Percentiles rank a stretch among this genome's conserved stretches.
Conservation (phyloP, 208 protist species). For the Zelonia costaricensis region DNA sequence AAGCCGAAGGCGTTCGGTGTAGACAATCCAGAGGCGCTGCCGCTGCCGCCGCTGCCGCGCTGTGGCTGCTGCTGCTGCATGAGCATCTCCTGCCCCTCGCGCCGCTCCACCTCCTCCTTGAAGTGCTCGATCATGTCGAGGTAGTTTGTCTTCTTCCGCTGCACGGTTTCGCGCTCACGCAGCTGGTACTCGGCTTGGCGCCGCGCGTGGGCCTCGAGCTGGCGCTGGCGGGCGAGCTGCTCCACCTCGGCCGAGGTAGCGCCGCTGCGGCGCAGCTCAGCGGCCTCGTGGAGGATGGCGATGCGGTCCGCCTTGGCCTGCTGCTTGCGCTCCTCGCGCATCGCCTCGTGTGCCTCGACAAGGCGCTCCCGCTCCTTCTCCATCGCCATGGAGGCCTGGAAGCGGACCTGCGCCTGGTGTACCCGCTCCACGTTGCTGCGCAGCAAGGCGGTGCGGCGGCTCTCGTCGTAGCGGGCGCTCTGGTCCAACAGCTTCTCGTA, state of each 20-base stretch:
- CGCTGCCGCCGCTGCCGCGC: conserved; percentile 6
- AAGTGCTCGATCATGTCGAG: conserved; percentile 73
- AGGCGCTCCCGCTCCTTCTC: conserved; percentile 77
- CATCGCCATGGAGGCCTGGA: conserved; percentile 84
- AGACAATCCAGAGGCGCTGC: background rate
- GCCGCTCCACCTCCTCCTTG: conserved; percentile 64
- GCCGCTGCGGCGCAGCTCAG: conserved; percentile 54
- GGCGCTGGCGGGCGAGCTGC: conserved; percentile 41
- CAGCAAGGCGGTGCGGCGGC: conserved; percentile 59
- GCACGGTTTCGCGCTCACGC: conserved; percentile 59
- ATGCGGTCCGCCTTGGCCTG: conserved; percentile 50
- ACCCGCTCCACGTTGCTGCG: conserved; percentile 71
- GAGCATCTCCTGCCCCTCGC: conserved; percentile 75
- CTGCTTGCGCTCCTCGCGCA: conserved; percentile 56
- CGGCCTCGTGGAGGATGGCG: conserved; percentile 56
- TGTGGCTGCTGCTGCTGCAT: conserved; percentile 7
- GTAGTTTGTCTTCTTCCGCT: conserved; percentile 50
- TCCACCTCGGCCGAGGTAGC: conserved; percentile 48
- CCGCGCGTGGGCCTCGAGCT: conserved; percentile 55
- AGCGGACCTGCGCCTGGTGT: conserved; percentile 83
- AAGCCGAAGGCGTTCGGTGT: conserved; percentile 70
- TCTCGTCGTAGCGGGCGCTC: conserved; percentile 68
- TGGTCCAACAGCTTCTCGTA: conserved; percentile 82
- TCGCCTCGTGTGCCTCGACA: conserved; percentile 68
- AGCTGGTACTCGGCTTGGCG: conserved; percentile 75